These are phyloP conservation scores for Carex pumila DNA, from an alignment of 176 grass and related monocot species.

Conservation along the genomic window DNA sequence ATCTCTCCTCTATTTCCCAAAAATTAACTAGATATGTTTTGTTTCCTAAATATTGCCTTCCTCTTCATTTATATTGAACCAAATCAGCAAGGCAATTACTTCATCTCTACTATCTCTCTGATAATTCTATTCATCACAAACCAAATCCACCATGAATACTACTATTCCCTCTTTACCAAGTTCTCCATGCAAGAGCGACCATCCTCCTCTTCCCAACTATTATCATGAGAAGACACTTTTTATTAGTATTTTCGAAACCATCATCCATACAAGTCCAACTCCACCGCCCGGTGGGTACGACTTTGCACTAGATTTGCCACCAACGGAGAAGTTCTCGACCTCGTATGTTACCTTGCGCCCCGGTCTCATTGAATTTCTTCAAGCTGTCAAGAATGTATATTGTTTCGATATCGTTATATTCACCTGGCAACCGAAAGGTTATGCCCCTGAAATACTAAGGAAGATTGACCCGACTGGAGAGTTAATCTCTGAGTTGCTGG, in stretches of 20 bases:
- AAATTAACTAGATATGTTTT: no score
- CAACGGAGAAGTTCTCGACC: background rate
- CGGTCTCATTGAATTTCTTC: background rate
- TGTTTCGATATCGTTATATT: background rate
- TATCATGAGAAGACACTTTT: background rate
- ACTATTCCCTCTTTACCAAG: background rate
- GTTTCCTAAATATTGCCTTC: no score
- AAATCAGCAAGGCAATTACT: background rate
- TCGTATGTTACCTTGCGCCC: background rate
- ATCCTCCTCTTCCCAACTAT: background rate
- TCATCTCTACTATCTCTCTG: background rate
- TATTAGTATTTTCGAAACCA: background rate
- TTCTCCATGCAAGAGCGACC: background rate
- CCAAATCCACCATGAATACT: background rate
- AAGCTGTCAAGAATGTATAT: background rate
- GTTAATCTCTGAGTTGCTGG: background rate
- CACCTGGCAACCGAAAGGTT: background rate
- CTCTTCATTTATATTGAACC: no score
- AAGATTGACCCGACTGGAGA: background rate
- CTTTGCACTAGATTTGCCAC: background rate
- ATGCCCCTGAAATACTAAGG: background rate
- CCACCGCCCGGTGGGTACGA: background rate
- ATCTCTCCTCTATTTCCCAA: no score
- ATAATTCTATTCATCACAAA: background rate
- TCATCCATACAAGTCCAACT: background rate